These are phyloP conservation scores for Phytophthora boehmeriae DNA, from an alignment of 352 stramenopile species.

Conservation along the genomic window DNA sequence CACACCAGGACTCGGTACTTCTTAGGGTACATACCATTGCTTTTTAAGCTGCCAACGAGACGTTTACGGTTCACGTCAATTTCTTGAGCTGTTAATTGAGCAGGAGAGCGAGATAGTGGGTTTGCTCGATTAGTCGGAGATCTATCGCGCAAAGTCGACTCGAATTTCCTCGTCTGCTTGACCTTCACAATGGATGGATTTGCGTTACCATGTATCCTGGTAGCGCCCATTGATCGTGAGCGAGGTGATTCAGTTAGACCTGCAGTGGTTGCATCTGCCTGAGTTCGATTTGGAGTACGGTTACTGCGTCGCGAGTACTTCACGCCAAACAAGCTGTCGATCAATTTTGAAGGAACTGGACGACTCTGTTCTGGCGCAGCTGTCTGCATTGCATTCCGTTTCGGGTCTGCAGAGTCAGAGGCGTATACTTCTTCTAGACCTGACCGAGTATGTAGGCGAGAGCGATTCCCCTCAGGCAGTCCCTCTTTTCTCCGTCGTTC, in stretches of 20 bases:
- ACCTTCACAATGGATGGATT: slow-evolving; percentile 14
- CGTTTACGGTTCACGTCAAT: slow-evolving; percentile 68
- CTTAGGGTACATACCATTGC: slow-evolving; percentile 75
- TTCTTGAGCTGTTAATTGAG: slow-evolving; percentile 40
- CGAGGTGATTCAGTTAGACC: slow-evolving; percentile 6
- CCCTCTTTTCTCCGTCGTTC: slow-evolving; percentile 45
- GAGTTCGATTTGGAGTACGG: slow-evolving; percentile 17
- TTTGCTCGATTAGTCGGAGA: slow-evolving; percentile 11
- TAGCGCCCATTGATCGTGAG: slow-evolving; percentile 16
- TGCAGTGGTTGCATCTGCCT: neutral
- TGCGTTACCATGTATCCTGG: slow-evolving; percentile 8
- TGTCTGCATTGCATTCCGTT: slow-evolving; percentile 11
- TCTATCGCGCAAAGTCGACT: slow-evolving; percentile 20
- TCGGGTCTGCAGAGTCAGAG: slow-evolving; percentile 13
- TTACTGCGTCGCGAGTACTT: slow-evolving; percentile 24
- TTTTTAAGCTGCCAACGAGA: slow-evolving; percentile 66
- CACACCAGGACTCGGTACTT: slow-evolving; percentile 88
- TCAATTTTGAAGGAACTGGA: slow-evolving; percentile 69
- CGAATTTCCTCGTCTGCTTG: slow-evolving; percentile 4
- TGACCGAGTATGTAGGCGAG: slow-evolving; percentile 45
- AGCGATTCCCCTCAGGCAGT: slow-evolving; percentile 45
- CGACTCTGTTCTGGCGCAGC: slow-evolving; percentile 21
- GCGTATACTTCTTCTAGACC: slow-evolving; percentile 28
- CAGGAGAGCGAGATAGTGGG: slow-evolving; percentile 14
- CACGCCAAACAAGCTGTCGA: slow-evolving; percentile 73